Base-by-base conservation (phyloP, 208 protist species). In the Trypanosoma congolense region DNA sequence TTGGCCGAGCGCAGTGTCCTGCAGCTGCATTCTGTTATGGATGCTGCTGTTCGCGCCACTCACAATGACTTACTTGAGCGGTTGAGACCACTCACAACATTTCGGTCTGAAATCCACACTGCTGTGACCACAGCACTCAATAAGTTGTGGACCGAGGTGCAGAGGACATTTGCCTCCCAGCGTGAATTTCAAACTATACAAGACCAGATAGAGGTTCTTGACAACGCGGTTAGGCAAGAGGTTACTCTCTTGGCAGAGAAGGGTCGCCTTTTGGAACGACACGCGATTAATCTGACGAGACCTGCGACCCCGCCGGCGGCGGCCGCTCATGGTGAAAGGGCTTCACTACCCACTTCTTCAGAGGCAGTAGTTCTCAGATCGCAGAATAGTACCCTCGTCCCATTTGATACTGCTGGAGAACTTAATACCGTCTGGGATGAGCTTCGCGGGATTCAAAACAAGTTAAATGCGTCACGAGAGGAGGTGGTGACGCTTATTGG, bases 51-150 rank as follows among this genome's bases (percentile, higher is more conserved):
- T 25, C 73, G 81, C 18, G 71, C 83, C 12, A 59, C 73, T 4
- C 80, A 93, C 57, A 62, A 75, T 16, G 87, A 93, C 56, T 48
- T 93, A n/a, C 46, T 90, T 22, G 83, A 93, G 28, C 75, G 83
- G 26, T 70, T 93, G 55, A 75, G 80, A 56, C 33, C 70, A 24
- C 50, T 82, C 21, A 60, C 70, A 4, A 65, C 67, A 18, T 70
- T 75, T 10, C 61, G 70, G 22, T 61, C 75, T 19, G 61, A 75
- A 35, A 65, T 93, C 28, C 76, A 83, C 24, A 53, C 65, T 12
- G 70, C 79, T 47, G 75, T 93, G 28, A 75, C 83, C 19, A 56
- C 65, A n/a, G 82, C 82, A 0, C 44, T 88, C 38, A 73, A 68
- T 21, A 85, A 70, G 56, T 66, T 90, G 9, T 93, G 86, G 83